Base-by-base conservation (phyloP, 306 rosid species). In the Vigna hirtella region DNA sequence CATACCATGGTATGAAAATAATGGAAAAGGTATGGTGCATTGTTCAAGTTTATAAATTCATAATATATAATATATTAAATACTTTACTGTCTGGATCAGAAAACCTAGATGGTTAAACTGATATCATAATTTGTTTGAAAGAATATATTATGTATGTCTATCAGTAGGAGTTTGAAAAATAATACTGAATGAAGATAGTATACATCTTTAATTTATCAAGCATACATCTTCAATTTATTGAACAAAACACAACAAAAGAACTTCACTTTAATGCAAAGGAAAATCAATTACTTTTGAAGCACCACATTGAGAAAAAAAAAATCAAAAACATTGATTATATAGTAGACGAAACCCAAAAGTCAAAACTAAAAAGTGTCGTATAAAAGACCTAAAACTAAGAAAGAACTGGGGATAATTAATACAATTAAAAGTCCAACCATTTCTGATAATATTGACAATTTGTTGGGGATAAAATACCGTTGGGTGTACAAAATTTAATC, bases 381-480 rank as follows among this genome's bases (percentile, higher is more conserved):
- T 7, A 40, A 32, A 32, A 61, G 8, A 62, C 9, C 14, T 4
- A 16, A 34, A 62, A 62, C 24, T 16, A 62, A 62, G 3, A 32
- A 63, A 63, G 28, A 17, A 24, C 8, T 0, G 0, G 1, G 5
- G 42, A 59, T 17, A 36, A 4, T 1, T n/a, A n/a, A 40, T 11
- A 42, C 13, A 2, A 42, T 42, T 42, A 2, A 9, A 42, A 42
- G 47, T 42, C 47, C 84, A 90, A 74, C 92, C 91, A 90, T 36
- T 85, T 79, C 1, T 79, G 16, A 48, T 49, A 88, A 79, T 88
- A 82, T 9, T 59, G 80, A 57, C 96, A 88, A 40, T 83, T 90
- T 9, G 5, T 72, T 1, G 92, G 88, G 32, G 89, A 86, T 63
- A 88, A 78, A 77, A 84, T 64, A 62, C 92, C 89, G 58, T 90